Conservation (phyloP, 176 grass and related monocot species). For the Olyra latifolia region DNA sequence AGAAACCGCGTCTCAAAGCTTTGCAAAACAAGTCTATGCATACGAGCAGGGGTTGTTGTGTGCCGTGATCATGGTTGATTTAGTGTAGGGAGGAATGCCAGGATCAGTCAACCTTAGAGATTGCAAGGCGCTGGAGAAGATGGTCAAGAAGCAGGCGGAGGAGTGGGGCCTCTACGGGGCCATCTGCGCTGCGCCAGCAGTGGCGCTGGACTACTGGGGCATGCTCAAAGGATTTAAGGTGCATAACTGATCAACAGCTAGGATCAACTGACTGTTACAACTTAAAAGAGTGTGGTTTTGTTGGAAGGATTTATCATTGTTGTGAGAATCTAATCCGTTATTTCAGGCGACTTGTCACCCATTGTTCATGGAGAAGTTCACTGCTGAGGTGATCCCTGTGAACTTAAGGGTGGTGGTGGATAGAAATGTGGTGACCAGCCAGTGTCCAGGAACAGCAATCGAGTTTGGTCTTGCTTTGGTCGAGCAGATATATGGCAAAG, state of each 20-base stretch:
- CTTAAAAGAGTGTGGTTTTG: not conserved
- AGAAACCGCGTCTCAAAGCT: no score
- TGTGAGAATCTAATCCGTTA: not conserved
- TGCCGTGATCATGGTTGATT: constrained; percentile 2
- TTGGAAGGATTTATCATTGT: not conserved
- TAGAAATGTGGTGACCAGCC: constrained; percentile 63
- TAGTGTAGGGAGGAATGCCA: constrained; percentile 70
- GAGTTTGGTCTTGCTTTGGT: constrained; percentile 69
- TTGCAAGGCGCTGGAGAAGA: constrained; percentile 59
- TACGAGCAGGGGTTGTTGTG: not conserved
- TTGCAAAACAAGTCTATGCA: no score
- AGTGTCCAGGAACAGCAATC: constrained; percentile 60
- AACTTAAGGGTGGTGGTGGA: constrained; percentile 58
- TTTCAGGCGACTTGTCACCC: constrained; percentile 72
- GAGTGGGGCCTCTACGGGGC: constrained; percentile 66
- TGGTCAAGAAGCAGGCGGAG: constrained; percentile 86
- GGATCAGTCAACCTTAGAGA: constrained; percentile 68
- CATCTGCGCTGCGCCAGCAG: constrained; percentile 69
- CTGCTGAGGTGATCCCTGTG: constrained; percentile 57
- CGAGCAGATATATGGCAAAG: constrained; percentile 56
- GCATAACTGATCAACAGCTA: not conserved
- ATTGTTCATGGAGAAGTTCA: constrained; percentile 62
- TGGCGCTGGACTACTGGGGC: constrained; percentile 74
- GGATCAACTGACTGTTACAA: not conserved
- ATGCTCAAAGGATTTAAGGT: constrained; percentile 90